Conservation (phyloP, 2,329 filamentous ascomycete species). For the Verticillium nonalfalfae region DNA sequence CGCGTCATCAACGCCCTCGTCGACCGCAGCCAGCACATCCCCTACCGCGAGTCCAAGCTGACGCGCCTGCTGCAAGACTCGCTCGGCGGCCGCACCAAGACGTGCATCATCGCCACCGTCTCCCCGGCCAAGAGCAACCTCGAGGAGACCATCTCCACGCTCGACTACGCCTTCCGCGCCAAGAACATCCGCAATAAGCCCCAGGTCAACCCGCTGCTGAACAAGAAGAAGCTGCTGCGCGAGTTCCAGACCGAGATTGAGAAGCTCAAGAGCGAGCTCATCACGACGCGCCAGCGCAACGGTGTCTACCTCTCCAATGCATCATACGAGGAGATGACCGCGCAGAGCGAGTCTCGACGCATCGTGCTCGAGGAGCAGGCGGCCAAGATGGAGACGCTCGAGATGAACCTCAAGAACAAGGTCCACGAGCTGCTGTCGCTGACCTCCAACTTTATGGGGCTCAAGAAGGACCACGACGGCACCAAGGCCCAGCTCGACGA, state of each 20-base stretch:
- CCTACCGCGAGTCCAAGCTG: slow-evolving; percentile 88
- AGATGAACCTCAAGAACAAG: slow-evolving; percentile 85
- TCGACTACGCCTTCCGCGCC: slow-evolving; percentile 95
- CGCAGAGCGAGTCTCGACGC: slow-evolving; percentile 83
- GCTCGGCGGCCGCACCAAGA: slow-evolving; percentile 90
- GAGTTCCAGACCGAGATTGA: slow-evolving; percentile 94
- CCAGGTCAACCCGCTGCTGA: slow-evolving; percentile 85
- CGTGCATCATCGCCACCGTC: slow-evolving; percentile 95
- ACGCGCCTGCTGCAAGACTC: slow-evolving; percentile 75
- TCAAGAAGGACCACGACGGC: slow-evolving; percentile 86
- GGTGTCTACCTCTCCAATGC: slow-evolving; percentile 91
- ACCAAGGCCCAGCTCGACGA: slow-evolving; percentile 67
- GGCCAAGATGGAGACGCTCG: slow-evolving; percentile 87
- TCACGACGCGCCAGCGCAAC: slow-evolving; percentile 86
- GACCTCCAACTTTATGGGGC: slow-evolving; percentile 76
- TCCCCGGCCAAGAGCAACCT: slow-evolving; percentile 93
- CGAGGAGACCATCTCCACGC: slow-evolving; percentile 95
- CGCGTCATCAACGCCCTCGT: slow-evolving; percentile 97
- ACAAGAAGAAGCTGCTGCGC: slow-evolving; percentile 84
- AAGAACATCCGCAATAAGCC: slow-evolving; percentile 99
- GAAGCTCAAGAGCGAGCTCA: slow-evolving; percentile 87
- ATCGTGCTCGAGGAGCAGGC: slow-evolving; percentile 90
- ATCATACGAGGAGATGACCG: slow-evolving; percentile 82
- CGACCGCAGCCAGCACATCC: slow-evolving; percentile 84
- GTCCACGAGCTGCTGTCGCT: slow-evolving; percentile 85